Evolutionary conservation across 2,329 filamentous ascomycete species (phyloP), one percentile per base, ranked within the genome.

Genomic region (Colletotrichum euphorbiae): DNA sequence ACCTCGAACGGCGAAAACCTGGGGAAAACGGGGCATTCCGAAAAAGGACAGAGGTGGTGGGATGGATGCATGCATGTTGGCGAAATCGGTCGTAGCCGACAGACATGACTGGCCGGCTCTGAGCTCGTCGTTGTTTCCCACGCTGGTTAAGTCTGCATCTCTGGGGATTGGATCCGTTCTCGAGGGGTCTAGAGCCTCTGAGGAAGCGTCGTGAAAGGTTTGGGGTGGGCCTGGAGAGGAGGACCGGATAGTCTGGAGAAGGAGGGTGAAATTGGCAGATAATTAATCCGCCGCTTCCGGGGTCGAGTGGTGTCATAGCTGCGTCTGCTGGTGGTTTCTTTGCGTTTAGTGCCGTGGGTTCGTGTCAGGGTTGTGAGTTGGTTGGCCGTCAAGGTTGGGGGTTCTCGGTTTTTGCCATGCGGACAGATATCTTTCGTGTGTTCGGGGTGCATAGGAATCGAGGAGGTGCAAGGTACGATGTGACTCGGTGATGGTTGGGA

Each of bases 1-100:
- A 17, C 33, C 51, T 17, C 48, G 43, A 46, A 19, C 36, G 45
- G 36, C 17, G 43, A 43, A 60, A 70, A 64, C n/a, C 64, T 55
- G 64, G 68, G 64, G 68, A 55, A 70, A 69, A 17, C 56, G 43
- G 62, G 56, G 40, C 24, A n/a, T 60, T 21, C 40, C 19, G 28
- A 24, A 51, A 28, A 21, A 42, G 21, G 36, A 4, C 36, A 21
- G 13, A 21, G 19, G 28, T 48, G 42, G 42, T 17, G 19, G 60
- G 42, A 28, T 62, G 46, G 36, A 38, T 50, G 38, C 33, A 38
- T 50, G 38, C 33, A 31, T 31, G 38, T 42, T 28, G 40, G 48
- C 42, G 48, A 43, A 31, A 52, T 38, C 1, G 24, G 13, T n/a
- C 24, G 28, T 15, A 24, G 28, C 48, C 31, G 54, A 28, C 54